These are phyloP conservation scores for Neurospora cerealis DNA, from an alignment of 495 filamentous ascomycete species.

Conservation along the genomic window DNA sequence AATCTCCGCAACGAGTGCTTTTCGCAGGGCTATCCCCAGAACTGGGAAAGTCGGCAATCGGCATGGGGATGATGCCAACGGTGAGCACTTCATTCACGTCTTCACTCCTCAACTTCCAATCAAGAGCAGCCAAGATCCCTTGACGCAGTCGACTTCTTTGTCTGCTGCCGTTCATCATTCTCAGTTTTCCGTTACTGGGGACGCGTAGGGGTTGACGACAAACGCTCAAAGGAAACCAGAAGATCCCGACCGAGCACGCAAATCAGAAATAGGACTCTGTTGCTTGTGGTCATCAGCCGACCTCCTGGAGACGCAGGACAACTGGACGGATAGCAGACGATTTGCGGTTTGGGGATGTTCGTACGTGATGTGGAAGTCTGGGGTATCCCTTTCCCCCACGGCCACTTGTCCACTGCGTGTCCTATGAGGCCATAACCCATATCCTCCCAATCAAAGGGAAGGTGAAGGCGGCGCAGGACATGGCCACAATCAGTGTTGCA, in stretches of 20 bases:
- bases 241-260: neutral
- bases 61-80: neutral
- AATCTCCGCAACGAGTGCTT: neutral
- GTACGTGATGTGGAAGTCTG: neutral
- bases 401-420: neutral
- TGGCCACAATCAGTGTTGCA: neutral
- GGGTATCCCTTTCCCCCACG: neutral
- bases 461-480: neutral
- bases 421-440: neutral
- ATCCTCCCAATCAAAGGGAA: neutral
- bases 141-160: neutral
- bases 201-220: neutral
- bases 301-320: neutral
- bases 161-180: neutral
- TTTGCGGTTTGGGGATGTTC: neutral
- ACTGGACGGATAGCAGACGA: neutral
- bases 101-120: neutral
- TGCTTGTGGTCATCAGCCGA: neutral
- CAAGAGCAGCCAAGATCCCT: neutral
- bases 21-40: neutral
- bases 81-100: neutral
- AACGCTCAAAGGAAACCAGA: neutral
- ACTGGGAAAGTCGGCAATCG: neutral
- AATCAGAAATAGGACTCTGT: neutral
- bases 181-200: neutral